Conservation (phyloP, 352 stramenopile species). For the Pythium brachiatum region DNA sequence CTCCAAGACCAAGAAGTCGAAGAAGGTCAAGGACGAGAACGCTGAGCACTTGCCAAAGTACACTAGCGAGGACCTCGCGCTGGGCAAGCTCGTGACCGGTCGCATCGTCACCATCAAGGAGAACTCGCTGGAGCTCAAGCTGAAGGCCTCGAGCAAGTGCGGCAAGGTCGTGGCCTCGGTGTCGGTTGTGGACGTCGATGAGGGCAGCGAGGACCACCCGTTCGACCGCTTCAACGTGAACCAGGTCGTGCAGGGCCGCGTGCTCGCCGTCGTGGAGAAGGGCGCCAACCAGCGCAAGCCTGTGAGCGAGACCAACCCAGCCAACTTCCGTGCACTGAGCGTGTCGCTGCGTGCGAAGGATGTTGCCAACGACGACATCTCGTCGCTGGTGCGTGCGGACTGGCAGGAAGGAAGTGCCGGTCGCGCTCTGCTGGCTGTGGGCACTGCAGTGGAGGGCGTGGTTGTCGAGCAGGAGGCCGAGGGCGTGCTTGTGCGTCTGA, state of each 20-base stretch:
- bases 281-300: slow-evolving; percentile 85
- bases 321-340: slow-evolving; percentile 68
- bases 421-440: slow-evolving; percentile 57
- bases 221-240: slow-evolving; percentile 83
- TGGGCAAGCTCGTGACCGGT: slow-evolving; percentile 70
- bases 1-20: slow-evolving; percentile 27
- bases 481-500: slow-evolving; percentile 63
- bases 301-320: slow-evolving; percentile 71
- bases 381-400: slow-evolving; percentile 61
- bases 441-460: slow-evolving; percentile 61
- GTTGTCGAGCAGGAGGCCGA: slow-evolving; percentile 62
- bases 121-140: slow-evolving; percentile 77
- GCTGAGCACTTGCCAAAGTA: slow-evolving; percentile 75
- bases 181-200: slow-evolving; percentile 84
- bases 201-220: slow-evolving; percentile 49
- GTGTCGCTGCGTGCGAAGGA: slow-evolving; percentile 69
- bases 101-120: slow-evolving; percentile 78
- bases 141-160: slow-evolving; percentile 68
- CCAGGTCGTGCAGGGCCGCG: slow-evolving; percentile 59
- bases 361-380: slow-evolving; percentile 34
- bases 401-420: slow-evolving; percentile 73
- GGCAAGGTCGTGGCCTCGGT: slow-evolving; percentile 77
- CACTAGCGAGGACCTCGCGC: slow-evolving; percentile 42
- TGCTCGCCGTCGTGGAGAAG: slow-evolving; percentile 69
- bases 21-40: slow-evolving; percentile 23